A percentile compares a stretch with the other conserved stretches of the same genome.
phyloP scores from a whole-genome alignment of 1,139 yeast genomes.

The Taphrina wiesneri region DNA sequence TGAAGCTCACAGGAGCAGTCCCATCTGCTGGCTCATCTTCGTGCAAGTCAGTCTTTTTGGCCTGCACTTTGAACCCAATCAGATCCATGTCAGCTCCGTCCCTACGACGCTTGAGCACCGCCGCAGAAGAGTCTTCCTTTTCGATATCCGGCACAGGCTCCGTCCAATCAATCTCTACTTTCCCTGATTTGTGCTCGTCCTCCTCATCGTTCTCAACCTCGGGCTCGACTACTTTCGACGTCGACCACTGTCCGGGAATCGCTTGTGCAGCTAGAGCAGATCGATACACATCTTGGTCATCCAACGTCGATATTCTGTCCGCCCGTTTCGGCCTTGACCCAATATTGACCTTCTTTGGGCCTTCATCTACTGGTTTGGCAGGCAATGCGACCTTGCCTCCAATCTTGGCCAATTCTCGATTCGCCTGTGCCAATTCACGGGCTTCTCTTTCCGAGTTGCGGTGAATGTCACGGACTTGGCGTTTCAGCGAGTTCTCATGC shows the following conservation, averaged over 20 bases:
- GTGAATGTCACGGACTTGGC: slow-evolving; percentile 28
- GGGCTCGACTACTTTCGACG: not conserved
- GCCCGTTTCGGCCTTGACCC: slow-evolving; percentile 3
- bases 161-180: not conserved
- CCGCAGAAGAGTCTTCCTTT: not conserved
- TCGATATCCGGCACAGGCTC: not conserved
- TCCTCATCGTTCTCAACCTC: not conserved
- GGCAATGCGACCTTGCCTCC: slow-evolving; percentile 22
- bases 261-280: slow-evolving; percentile 30
- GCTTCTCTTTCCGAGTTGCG: slow-evolving; percentile 21
- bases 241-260: slow-evolving; percentile 22
- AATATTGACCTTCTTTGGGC: slow-evolving; percentile 12
- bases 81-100: slow-evolving; percentile 26
- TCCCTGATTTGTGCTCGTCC: not conserved
- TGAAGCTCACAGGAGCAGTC: slow-evolving; percentile 14
- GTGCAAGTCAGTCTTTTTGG: not conserved
- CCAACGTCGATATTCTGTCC: not conserved
- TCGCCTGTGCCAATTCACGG: slow-evolving; percentile 19
- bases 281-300: slow-evolving; percentile 22
- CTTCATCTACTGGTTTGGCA: not conserved
- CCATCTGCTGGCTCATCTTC: slow-evolving; percentile 11
- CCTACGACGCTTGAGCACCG: slow-evolving; percentile 10
- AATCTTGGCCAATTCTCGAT: slow-evolving; percentile 29
- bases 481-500: slow-evolving; percentile 28
- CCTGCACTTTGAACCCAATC: slow-evolving; percentile 18